A percentile compares a stretch with the other conserved stretches of the same genome.
phyloP scores from a whole-genome alignment of 257 asterid species.

The Voacanga thouarsii region DNA sequence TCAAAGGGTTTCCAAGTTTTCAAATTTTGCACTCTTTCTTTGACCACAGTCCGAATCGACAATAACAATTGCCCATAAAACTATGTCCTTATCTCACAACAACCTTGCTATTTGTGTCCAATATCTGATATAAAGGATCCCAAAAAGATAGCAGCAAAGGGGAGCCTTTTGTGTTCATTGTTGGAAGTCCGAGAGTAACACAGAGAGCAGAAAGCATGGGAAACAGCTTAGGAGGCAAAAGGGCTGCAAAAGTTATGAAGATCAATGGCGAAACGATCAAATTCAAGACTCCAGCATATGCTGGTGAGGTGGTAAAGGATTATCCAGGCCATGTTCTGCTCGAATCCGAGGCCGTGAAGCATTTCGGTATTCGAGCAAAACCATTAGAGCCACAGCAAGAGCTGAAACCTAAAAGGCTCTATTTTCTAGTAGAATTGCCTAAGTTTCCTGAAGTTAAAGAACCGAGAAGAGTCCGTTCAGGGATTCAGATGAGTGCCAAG shows the following conservation, averaged over 20 bases:
- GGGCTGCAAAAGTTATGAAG: constrained; percentile 68
- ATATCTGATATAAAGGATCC: background rate
- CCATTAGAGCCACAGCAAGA: constrained; percentile 75
- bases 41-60: constrained; percentile 35
- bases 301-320: constrained; percentile 51
- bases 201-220: constrained; percentile 43
- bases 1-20: constrained; percentile 33
- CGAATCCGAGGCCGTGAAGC: constrained; percentile 82
- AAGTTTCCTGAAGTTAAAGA: constrained; percentile 44
- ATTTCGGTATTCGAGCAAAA: constrained; percentile 71
- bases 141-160: constrained; percentile 8
- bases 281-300: constrained; percentile 54
- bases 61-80: constrained; percentile 17
- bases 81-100: constrained; percentile 20
- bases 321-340: constrained; percentile 64
- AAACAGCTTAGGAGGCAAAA: constrained; percentile 65
- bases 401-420: constrained; percentile 66
- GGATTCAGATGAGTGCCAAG: constrained; percentile 90
- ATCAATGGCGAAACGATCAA: constrained; percentile 69
- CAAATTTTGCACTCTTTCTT: constrained; percentile 43
- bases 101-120: constrained; percentile 5
- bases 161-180: background rate
- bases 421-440: constrained; percentile 73
- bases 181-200: background rate
- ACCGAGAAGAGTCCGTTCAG: constrained; percentile 76